phyloP scores from a whole-genome alignment of 495 filamentous ascomycete species.

The Hypoxylon subgilvum region DNA sequence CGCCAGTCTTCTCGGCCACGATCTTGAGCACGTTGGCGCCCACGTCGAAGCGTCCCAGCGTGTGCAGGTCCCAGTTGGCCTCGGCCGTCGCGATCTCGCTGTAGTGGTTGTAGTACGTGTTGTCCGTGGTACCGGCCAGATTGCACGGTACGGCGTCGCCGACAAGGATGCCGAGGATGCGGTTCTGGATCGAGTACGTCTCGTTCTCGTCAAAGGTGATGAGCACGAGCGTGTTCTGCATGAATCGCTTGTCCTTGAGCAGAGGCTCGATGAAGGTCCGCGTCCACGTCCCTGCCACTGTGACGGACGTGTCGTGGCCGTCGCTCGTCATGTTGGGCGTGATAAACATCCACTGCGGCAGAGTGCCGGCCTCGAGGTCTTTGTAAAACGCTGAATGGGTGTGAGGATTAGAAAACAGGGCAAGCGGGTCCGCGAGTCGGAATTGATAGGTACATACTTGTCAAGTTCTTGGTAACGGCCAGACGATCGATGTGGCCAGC shows the following conservation, averaged over 20 bases:
- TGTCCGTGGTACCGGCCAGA: constrained; percentile 66
- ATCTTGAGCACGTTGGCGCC: constrained; percentile 60
- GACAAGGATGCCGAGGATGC: constrained; percentile 65
- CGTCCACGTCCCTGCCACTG: constrained; percentile 64
- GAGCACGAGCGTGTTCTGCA: constrained; percentile 69
- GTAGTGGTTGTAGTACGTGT: constrained; percentile 75
- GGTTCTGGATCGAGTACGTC: constrained; percentile 61
- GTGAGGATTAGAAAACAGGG: too few species aligned
- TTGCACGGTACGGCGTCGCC: constrained; percentile 67
- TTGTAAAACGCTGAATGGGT: constrained; percentile 54
- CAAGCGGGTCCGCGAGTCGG: too few species aligned
- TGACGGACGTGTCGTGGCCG: constrained; percentile 72
- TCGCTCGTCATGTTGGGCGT: constrained; percentile 74
- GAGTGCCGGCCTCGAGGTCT: constrained; percentile 60
- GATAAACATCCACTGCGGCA: constrained; percentile 77
- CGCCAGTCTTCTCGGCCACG: constrained; percentile 53
- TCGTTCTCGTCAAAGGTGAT: constrained; percentile 73
- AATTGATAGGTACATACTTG: constrained; percentile 41
- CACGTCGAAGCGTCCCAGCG: constrained; percentile 58
- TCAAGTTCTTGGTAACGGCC: constrained; percentile 71
- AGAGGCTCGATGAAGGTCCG: constrained; percentile 66
- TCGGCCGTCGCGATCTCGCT: constrained; percentile 67
- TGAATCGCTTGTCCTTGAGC: constrained; percentile 68
- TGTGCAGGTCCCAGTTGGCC: constrained; percentile 63
- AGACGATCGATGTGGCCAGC: constrained; percentile 60